Conservation (phyloP, 176 grass and related monocot species). For the Cenchrus purpureus region DNA sequence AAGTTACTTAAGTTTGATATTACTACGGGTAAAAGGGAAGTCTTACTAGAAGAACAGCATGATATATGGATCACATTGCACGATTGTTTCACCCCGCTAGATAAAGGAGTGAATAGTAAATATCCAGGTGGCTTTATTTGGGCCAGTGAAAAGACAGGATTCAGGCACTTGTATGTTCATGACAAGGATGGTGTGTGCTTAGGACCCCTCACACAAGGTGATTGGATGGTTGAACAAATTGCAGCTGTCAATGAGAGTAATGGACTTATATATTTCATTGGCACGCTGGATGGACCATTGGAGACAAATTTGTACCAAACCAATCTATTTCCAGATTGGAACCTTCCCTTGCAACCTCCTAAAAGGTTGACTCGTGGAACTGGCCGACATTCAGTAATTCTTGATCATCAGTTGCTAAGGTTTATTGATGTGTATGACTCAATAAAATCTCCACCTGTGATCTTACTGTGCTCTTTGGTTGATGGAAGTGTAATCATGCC, state of each 20-base stretch:
- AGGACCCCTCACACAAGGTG: constrained; percentile 87
- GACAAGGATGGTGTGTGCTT: constrained; percentile 77
- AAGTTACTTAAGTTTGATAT: constrained; percentile 92
- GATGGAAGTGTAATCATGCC: constrained; percentile 91
- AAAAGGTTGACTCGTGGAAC: constrained; percentile 84
- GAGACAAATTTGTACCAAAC: constrained; percentile 85
- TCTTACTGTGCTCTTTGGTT: constrained; percentile 80
- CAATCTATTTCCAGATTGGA: constrained; percentile 82
- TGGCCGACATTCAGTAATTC: constrained; percentile 86
- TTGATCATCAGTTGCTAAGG: constrained; percentile 90
- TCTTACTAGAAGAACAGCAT: constrained; percentile 77
- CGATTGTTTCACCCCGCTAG: constrained; percentile 91
- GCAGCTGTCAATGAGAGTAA: constrained; percentile 87
- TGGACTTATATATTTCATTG: constrained; percentile 85
- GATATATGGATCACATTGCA: constrained; percentile 87
- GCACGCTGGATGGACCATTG: constrained; percentile 87
- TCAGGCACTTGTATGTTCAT: constrained; percentile 94
- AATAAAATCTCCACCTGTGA: constrained; percentile 75
- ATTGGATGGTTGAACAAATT: constrained; percentile 98
- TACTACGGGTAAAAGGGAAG: constrained; percentile 67
- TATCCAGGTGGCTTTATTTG: constrained; percentile 86
- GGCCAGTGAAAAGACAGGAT: constrained; percentile 97
- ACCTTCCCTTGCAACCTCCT: constrained; percentile 66
- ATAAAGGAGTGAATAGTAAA: constrained; percentile 70
- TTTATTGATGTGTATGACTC: constrained; percentile 98